Evolutionary conservation across 768 basidiomycete genomes (phyloP).

Genomic region (Dentipellis fragilis): DNA sequence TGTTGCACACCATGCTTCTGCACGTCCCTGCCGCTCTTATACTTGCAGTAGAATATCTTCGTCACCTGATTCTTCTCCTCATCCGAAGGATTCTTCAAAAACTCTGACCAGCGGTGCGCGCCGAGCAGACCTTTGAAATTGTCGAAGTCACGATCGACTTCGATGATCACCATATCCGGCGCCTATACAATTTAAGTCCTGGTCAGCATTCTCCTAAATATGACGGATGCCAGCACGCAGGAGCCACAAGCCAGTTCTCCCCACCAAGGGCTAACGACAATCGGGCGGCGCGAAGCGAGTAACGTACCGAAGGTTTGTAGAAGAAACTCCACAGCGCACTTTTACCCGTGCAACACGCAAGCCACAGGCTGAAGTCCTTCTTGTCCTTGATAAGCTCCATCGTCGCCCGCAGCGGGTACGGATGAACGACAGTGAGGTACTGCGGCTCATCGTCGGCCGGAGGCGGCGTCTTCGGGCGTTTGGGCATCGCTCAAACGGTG

Average conservation of each 20-base stretch:
- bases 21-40: conserved; percentile 28
- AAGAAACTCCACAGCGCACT: conserved; percentile 29
- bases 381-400: conserved; percentile 30
- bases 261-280: too few relatives aligned
- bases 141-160: conserved; percentile 23
- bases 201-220: too few relatives aligned
- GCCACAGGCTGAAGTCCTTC: conserved; percentile 30
- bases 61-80: conserved; percentile 22
- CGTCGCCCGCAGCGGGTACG: conserved; percentile 32
- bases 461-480: conserved; percentile 32
- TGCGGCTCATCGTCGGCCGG: conserved; percentile 33
- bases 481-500: conserved; percentile 24
- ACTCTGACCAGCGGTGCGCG: conserved; percentile 31
- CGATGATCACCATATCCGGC: conserved; percentile 35
- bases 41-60: conserved; percentile 30
- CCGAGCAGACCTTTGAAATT: conserved; percentile 30
- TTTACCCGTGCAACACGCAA: conserved; percentile 29
- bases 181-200: conserved; percentile 19
- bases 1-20: conserved; percentile 33
- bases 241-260: not conserved
- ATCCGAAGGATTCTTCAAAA: conserved; percentile 22
- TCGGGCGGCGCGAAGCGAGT: not conserved
- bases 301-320: conserved; percentile 35
- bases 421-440: conserved; percentile 34
- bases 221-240: not conserved